These are phyloP conservation scores for Abortiporus biennis DNA, from an alignment of 1,284 basidiomycete species.

Conservation along the genomic window DNA sequence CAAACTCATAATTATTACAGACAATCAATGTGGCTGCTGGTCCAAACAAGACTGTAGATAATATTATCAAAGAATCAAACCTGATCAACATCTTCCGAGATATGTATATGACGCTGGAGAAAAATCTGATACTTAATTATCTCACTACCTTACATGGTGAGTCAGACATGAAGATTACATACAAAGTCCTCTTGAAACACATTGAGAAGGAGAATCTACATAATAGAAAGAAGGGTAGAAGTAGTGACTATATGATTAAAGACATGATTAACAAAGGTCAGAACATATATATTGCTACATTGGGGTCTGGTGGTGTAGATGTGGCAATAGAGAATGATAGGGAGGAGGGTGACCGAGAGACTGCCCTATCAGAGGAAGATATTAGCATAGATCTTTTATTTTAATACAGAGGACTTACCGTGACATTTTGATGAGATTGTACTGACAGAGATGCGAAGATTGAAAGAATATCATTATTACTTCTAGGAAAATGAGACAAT, in stretches of 20 bases:
- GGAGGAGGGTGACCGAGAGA: too few species aligned
- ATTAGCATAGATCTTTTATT: too few species aligned
- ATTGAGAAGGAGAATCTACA: constrained; percentile 18
- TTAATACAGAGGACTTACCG: too few species aligned
- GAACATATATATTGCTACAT: neutral
- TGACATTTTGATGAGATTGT: too few species aligned
- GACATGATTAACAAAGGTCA: constrained; percentile 19
- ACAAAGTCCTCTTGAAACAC: constrained; percentile 15
- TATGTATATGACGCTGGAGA: constrained; percentile 18
- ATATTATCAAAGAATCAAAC: constrained; percentile 26
- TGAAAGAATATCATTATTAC: too few species aligned
- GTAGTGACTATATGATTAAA: constrained; percentile 14
- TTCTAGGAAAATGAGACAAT: too few species aligned
- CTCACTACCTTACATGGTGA: constrained; percentile 20
- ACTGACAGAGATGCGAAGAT: too few species aligned
- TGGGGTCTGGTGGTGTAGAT: too few species aligned
- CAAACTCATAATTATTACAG: neutral
- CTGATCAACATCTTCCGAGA: constrained; percentile 24
- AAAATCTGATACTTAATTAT: constrained; percentile 21
- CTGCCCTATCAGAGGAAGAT: too few species aligned
- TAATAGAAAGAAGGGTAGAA: constrained; percentile 14
- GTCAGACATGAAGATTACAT: constrained; percentile 23
- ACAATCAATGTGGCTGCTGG: constrained; percentile 3
- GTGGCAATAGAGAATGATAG: too few species aligned
- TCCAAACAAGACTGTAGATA: constrained; percentile 22